Base-by-base conservation (phyloP, 495 filamentous ascomycete species). In the Apodospora peruviana region DNA sequence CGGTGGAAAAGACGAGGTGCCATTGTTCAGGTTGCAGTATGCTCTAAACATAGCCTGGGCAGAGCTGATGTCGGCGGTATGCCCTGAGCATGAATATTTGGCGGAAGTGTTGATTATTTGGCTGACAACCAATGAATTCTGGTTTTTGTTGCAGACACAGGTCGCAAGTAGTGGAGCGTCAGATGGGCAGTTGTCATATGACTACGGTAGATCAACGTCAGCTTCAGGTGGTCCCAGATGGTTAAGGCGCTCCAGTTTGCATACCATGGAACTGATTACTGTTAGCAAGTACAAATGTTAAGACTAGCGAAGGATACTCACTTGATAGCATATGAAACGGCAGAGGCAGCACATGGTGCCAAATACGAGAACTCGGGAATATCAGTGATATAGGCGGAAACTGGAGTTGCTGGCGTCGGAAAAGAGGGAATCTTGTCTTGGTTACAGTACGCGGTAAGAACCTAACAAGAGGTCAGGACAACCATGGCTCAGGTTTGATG, bases 141-240 rank as follows among this genome's bases (percentile, higher is more conserved):
- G 65, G 47, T 74, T 69, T 53, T 77, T 77, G 18, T 45, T 24
- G 51, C 76, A 79, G 17, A 61, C 74, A 37, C 76, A 79, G 19
- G 64, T 66, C 10, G 73, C 73, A 5, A 75, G 59, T 20, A 58
- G 63, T 12, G 68, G 58, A 10, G 67, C 60, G 4, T 70, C 70
- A 2, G 61, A 24, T 5, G 68, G 70, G 45, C 72, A 74, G 5
- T 49, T 8, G 27, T 64, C 50, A 12, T 59, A 59, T 27, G 60
- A 61, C 54, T 68, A 38, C 50, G 50, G n/a, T n/a, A n/a, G n/a
- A n/a, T n/a, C n/a, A n/a, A n/a, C n/a, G n/a, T n/a, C n/a, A n/a
- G n/a, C n/a, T n/a, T n/a, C n/a, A n/a, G n/a, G n/a, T n/a, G n/a
- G n/a, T n/a, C n/a, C n/a, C n/a, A n/a, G n/a, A n/a, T n/a, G n/a